Percentiles rank a stretch among this genome's conserved stretches.
Evolutionary conservation across 257 asterid species (phyloP).

Genomic region (Nemophila menziesii): DNA sequence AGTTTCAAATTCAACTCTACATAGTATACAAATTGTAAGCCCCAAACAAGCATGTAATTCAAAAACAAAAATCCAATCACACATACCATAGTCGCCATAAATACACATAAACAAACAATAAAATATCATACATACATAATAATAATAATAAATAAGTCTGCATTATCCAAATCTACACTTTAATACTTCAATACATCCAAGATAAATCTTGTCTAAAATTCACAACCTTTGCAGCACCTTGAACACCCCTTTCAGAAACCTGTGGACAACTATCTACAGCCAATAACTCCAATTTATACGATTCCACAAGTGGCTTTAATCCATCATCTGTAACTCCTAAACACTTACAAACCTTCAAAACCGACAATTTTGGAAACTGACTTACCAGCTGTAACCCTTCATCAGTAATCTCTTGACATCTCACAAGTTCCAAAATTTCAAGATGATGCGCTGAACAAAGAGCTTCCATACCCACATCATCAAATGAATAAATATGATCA

Average conservation of each 20-base stretch:
- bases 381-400: conserved; percentile 55
- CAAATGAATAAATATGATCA: conserved; percentile 53
- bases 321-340: conserved; percentile 68
- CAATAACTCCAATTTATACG: conserved; percentile 35
- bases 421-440: conserved; percentile 40
- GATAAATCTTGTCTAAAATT: conserved; percentile 60
- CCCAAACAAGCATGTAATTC: no score
- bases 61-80: no score
- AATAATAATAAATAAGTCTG: no score
- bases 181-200: conserved; percentile 71
- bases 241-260: conserved; percentile 57
- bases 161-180: not conserved
- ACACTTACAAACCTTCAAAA: conserved; percentile 52
- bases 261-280: conserved; percentile 76
- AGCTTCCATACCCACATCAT: conserved; percentile 66
- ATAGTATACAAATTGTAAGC: no score
- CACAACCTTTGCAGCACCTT: conserved; percentile 49
- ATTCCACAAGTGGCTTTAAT: conserved; percentile 41
- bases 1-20: no score
- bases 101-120: no score
- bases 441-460: conserved; percentile 52
- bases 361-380: conserved; percentile 33
- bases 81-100: no score
- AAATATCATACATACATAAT: no score
- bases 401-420: conserved; percentile 82